Evolutionary conservation across 2,329 filamentous ascomycete species (phyloP).

Genomic region (Lachnellula cervina): DNA sequence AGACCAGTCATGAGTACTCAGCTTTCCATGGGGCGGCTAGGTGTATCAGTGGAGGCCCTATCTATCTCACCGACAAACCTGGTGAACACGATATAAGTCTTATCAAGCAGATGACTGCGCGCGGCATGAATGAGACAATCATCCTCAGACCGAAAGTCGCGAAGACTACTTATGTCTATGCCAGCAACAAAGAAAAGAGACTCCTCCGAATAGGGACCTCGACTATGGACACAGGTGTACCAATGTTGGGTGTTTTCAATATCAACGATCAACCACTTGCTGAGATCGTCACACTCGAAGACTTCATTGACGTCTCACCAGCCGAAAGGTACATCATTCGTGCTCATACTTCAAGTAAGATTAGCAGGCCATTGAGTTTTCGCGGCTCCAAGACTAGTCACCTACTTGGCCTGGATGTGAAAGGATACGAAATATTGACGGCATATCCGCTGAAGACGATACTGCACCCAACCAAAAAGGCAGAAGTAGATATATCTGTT

Average conservation of each 20-base stretch:
- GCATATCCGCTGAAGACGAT: conserved; percentile 4
- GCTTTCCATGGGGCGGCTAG: conserved; percentile 11
- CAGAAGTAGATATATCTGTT: conserved; percentile 3
- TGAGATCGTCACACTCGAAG: conserved; percentile 2
- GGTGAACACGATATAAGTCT: conserved; percentile 2
- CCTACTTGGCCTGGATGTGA: not conserved
- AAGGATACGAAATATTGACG: conserved; percentile 10
- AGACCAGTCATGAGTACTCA: conserved; percentile 9
- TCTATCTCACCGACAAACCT: conserved; percentile 15
- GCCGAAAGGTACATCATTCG: conserved; percentile 1
- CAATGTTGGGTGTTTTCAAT: conserved; percentile 9
- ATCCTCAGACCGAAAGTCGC: conserved; percentile 4
- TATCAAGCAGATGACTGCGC: conserved; percentile 9
- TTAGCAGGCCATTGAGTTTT: not conserved
- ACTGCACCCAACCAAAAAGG: not conserved
- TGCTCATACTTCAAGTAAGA: conserved; percentile 1
- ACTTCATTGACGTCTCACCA: not conserved
- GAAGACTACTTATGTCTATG: conserved; percentile 10
- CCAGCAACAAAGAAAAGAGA: conserved; percentile 1
- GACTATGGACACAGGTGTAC: not conserved
- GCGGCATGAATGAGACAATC: not conserved
- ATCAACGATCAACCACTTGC: not conserved
- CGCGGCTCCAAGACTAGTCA: not conserved
- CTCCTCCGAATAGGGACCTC: conserved; percentile 6
- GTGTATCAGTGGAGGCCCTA: conserved; percentile 11